Evolutionary conservation across 306 rosid species (phyloP).

Genomic region (Argentina anserina): DNA sequence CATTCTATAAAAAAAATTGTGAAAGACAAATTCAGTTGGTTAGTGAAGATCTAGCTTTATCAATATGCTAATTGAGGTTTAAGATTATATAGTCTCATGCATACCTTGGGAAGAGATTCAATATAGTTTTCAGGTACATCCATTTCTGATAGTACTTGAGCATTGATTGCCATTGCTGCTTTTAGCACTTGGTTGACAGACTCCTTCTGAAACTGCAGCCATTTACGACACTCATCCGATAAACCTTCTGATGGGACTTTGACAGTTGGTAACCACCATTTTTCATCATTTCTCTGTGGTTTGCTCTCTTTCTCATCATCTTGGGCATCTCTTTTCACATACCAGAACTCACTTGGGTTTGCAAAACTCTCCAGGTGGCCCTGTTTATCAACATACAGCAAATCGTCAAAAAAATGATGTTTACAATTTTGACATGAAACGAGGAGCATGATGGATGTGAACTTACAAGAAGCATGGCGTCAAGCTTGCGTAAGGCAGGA

Average conservation of each 20-base stretch:
- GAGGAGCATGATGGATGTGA: neutral
- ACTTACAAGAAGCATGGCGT: constrained; percentile 84
- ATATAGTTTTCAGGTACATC: constrained; percentile 80
- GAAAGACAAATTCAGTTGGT: constrained; percentile 16
- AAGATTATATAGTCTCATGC: neutral
- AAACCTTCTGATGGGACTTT: constrained; percentile 67
- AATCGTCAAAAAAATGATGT: constrained; percentile 21
- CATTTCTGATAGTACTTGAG: constrained; percentile 78
- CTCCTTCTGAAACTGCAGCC: constrained; percentile 65
- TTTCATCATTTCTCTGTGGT: constrained; percentile 54
- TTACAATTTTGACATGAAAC: neutral
- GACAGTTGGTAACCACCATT: constrained; percentile 89
- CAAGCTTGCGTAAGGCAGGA: constrained; percentile 83
- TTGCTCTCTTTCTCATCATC: constrained; percentile 35
- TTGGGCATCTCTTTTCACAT: constrained; percentile 47
- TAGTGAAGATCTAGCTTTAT: neutral
- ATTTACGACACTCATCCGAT: constrained; percentile 58
- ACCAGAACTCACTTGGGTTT: constrained; percentile 74
- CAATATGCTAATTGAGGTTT: neutral
- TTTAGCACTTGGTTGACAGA: constrained; percentile 72
- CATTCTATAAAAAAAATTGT: constrained; percentile 48
- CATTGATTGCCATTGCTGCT: constrained; percentile 98
- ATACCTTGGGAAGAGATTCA: constrained; percentile 86
- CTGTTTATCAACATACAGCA: constrained; percentile 32
- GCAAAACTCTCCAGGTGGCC: constrained; percentile 61